Conservation (phyloP, 2,329 filamentous ascomycete genomes). For the Atkinsonella hypoxylon region DNA sequence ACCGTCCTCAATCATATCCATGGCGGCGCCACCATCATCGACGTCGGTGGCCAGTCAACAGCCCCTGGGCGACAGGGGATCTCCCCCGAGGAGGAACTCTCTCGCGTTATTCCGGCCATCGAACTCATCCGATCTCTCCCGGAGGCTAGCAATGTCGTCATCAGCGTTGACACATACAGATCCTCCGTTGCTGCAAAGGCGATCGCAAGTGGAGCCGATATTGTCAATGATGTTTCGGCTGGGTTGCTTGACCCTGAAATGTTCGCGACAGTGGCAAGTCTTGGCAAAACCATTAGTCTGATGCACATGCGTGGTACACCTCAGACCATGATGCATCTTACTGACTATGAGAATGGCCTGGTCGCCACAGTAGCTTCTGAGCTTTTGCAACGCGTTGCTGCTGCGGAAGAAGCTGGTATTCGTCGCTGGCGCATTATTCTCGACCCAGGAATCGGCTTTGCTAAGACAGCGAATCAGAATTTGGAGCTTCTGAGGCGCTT, state of each 20-base stretch:
- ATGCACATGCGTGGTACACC: constrained; percentile 94
- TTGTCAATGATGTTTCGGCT: constrained; percentile 90
- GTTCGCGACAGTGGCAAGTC: constrained; percentile 64
- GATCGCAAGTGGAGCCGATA: constrained; percentile 68
- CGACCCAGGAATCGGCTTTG: constrained; percentile 89
- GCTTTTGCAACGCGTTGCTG: constrained; percentile 55
- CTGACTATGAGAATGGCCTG: constrained; percentile 57
- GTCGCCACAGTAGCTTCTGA: constrained; percentile 54
- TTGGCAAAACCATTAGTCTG: constrained; percentile 67
- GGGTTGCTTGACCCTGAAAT: constrained; percentile 69
- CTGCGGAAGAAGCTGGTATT: constrained; percentile 70
- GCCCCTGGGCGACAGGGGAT: constrained; percentile 63
- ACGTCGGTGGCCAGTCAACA: constrained; percentile 89
- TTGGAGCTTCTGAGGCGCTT: constrained; percentile 63
- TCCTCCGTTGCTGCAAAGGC: constrained; percentile 69
- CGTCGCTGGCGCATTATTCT: constrained; percentile 89
- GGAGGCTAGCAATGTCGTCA: constrained; percentile 49
- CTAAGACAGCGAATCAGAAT: constrained; percentile 74
- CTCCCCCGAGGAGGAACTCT: constrained; percentile 58
- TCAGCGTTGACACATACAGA: constrained; percentile 90
- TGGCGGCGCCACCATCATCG: constrained; percentile 70
- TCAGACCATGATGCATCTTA: constrained; percentile 62
- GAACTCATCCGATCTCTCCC: constrained; percentile 56
- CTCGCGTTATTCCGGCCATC: constrained; percentile 71
- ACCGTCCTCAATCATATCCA: constrained; percentile 52